Conservation (phyloP, 2,329 filamentous ascomycete genomes). For the Verticillium zaregamsianum region DNA sequence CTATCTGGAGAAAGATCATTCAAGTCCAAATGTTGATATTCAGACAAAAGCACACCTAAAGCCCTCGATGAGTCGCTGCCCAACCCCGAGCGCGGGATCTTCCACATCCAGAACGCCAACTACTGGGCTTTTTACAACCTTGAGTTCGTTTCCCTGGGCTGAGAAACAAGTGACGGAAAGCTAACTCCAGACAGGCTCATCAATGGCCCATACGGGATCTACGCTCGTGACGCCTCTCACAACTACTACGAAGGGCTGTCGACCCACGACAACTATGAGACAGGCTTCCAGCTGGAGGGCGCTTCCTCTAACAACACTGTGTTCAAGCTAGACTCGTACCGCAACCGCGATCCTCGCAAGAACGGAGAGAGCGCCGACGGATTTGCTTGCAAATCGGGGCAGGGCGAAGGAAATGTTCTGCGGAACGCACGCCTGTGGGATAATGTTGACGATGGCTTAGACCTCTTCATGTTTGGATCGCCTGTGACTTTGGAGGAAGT, state of each 20-base stretch:
- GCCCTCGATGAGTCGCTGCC: conserved; percentile 31
- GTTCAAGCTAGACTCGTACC: conserved; percentile 34
- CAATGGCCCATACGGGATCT: conserved; percentile 28
- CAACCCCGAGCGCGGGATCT: conserved; percentile 34
- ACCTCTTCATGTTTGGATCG: conserved; percentile 35
- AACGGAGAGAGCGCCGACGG: conserved; percentile 45
- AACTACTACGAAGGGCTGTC: conserved; percentile 25
- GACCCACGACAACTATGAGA: conserved; percentile 30
- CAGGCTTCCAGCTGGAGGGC: conserved; percentile 28
- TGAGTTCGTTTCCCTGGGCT: conserved; percentile 6
- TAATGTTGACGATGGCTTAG: conserved; percentile 43
- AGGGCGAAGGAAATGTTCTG: conserved; percentile 38
- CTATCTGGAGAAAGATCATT: not conserved
- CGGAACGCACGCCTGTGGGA: conserved; percentile 40
- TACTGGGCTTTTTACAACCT: conserved; percentile 41
- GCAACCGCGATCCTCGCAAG: conserved; percentile 39
- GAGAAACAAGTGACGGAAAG: not conserved
- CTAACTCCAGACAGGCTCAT: conserved; percentile 16
- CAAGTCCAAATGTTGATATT: not conserved
- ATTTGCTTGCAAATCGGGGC: conserved; percentile 40
- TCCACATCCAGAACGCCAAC: conserved; percentile 36
- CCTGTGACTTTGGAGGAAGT: conserved; percentile 36
- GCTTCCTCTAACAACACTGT: conserved; percentile 28
- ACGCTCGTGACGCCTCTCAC: conserved; percentile 24
- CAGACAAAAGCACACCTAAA: conserved; percentile 27